These are phyloP conservation scores for Bacidia rubella DNA, from an alignment of 495 filamentous ascomycete genomes.

Conservation along the genomic window DNA sequence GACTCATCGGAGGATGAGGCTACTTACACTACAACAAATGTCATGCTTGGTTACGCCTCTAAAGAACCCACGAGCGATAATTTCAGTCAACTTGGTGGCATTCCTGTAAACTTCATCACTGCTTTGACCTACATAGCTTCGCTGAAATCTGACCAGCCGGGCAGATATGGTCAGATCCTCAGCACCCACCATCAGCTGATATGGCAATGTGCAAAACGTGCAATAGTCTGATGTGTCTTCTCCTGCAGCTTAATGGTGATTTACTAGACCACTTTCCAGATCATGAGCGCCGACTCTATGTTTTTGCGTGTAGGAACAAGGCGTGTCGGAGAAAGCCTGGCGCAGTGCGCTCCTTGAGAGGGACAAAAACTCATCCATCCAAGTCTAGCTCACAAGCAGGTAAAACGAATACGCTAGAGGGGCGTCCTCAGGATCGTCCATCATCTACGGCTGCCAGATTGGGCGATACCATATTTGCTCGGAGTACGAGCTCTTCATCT, in stretches of 20 bases:
- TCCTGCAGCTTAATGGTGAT: slow-evolving; percentile 86
- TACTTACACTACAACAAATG: slow-evolving; percentile 67
- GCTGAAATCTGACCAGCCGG: slow-evolving; percentile 8
- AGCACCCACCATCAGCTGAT: slow-evolving; percentile 56
- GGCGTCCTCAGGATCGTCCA: slow-evolving; percentile 14
- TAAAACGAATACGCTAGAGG: slow-evolving; percentile 18
- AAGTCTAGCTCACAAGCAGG: slow-evolving; percentile 16
- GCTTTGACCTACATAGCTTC: background rate
- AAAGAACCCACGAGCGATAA: slow-evolving; percentile 67
- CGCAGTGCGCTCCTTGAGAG: slow-evolving; percentile 58
- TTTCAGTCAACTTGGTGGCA: slow-evolving; percentile 81
- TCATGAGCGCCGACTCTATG: slow-evolving; percentile 74
- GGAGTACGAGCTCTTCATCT: slow-evolving; percentile 20
- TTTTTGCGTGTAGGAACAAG: slow-evolving; percentile 67
- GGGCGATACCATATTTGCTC: slow-evolving; percentile 44
- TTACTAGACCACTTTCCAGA: slow-evolving; percentile 72
- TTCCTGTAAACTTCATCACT: slow-evolving; percentile 51
- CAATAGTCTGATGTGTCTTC: slow-evolving; percentile 65
- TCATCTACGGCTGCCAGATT: slow-evolving; percentile 28
- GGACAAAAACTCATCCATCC: slow-evolving; percentile 32
- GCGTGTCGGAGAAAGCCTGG: slow-evolving; percentile 74
- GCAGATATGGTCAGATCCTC: slow-evolving; percentile 68
- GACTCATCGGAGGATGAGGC: slow-evolving; percentile 52
- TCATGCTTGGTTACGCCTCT: slow-evolving; percentile 82
- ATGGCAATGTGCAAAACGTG: slow-evolving; percentile 83